Evolutionary conservation across 2,329 filamentous ascomycete genomes (phyloP), one percentile per base, ranked within the genome.

Genomic region (Fusarium liriodendri): DNA sequence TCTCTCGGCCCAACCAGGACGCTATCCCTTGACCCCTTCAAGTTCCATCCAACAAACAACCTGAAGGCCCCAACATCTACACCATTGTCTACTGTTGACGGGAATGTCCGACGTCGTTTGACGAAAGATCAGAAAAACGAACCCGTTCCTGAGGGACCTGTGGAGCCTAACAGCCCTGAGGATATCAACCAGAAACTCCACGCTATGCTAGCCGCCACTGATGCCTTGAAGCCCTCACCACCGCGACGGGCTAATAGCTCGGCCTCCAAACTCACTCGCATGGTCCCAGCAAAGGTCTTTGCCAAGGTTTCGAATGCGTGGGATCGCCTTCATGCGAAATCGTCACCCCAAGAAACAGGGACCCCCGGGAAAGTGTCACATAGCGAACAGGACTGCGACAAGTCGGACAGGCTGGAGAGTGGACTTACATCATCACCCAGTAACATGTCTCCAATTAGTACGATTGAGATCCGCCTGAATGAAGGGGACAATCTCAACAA

Each of bases 171-270:
- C 11, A 69, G 67, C 22, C 65, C 78, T 16, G 75, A 79, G 5
- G 76, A 80, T 29, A 78, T 84, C 33, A 78, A 79, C 29, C 65
- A 79, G n/a, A 84, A 84, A 66, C 70, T 83, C 13, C 62, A 64
- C 6, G 79, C 79, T 14, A 85, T 84, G 82, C 71, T 85, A 27
- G 80, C 82, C 13, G 81, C 82, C 7, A 82, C 79, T 3, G 67
- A 82, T 37, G 76, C 78, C 14, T 71, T 84, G 7, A 84, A 84
- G 64, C 79, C 82, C 29, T 71, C 67, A 5, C 64, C 72, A n/a
- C 63, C 70, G 8, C 69, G 66, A 4, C 55, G 62, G 6, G 40
- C 58, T 29, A 61, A 64, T 25, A 73, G 62, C 5, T 62, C 71
- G 5, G 52, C 65, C 29, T 76, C 78, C 18, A 80, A 79, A 54